Base-by-base conservation (phyloP, 108 stramenopile species). In the Nitzschia sp. region DNA sequence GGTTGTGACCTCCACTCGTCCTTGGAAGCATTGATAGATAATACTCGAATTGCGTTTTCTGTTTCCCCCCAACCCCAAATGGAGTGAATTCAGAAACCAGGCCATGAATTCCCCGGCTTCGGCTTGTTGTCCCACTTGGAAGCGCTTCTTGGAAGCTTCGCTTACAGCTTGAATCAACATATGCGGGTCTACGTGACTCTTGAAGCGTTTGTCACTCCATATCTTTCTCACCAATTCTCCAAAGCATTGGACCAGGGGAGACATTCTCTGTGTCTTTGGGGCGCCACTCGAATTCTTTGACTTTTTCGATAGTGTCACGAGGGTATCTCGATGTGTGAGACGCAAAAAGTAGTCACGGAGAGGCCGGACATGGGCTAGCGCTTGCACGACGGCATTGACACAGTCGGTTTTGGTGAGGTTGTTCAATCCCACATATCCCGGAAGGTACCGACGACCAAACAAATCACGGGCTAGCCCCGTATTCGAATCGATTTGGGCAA, bases 381-480 rank as follows among this genome's bases (percentile, higher is more conserved):
- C 89, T 74, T 98, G 97, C 44, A 99, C 86, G 19, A 86, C 79
- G 12, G 86, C 88, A 65, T 94, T 98, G 59, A 98, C 75, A 68
- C 90, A 94, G 77, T 99, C 98, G 0, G 98, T 96, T 70, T 86
- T 83, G 57, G 86, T 75, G 41, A 97, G 72, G 80, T 97, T 97
- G 80, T 97, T 98, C 68, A 98, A 68, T 1, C 97, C 97, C 6
- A 96, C 86, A 81, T 89, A 96, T 10, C 98, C 98, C 3, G 95
- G 97, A 39, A 97, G 77, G 77, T 97, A 99, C 40, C 89, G 68
- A 29, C 93, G 79, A 24, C 97, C 97, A 71, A 90, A 91, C 44
- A 95, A 85, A 75, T 97, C 97, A 10, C 95, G 43, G 8, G 90
- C 87, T 44, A 95, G 68, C 21, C 83, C 86, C 19, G 85, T 80